Percentiles rank a stretch among this genome's conserved stretches.
Evolutionary conservation across 2,329 filamentous ascomycete genomes (phyloP).

Genomic region (Drechslera avenae): DNA sequence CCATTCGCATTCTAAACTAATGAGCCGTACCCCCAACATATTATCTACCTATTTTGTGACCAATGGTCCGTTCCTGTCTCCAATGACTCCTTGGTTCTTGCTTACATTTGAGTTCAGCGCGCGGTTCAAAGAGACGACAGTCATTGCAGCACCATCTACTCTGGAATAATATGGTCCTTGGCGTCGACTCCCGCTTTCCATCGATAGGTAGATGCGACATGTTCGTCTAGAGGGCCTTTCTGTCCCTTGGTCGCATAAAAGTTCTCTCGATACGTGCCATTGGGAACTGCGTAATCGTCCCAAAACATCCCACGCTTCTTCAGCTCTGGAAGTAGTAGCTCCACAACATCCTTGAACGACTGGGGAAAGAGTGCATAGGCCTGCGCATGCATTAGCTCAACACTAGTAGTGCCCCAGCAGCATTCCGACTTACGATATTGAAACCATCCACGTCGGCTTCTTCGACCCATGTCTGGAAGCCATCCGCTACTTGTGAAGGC

Average conservation of each 20-base stretch:
- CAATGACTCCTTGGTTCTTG: too few relatives aligned
- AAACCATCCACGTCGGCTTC: slow-evolving; percentile 77
- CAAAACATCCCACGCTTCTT: slow-evolving; percentile 63
- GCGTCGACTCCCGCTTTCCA: slow-evolving; percentile 45
- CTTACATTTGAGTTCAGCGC: too few relatives aligned
- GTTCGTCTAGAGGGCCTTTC: slow-evolving; percentile 57
- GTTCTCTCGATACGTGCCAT: slow-evolving; percentile 66
- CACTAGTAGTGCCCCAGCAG: too few relatives aligned
- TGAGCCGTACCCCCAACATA: too few relatives aligned
- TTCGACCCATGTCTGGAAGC: slow-evolving; percentile 68
- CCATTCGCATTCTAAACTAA: too few relatives aligned
- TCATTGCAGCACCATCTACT: slow-evolving; percentile 53
- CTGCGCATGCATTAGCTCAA: slow-evolving; percentile 19
- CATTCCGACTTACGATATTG: slow-evolving; percentile 63
- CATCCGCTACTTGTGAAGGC: slow-evolving; percentile 67
- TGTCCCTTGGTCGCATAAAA: slow-evolving; percentile 60
- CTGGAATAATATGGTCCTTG: slow-evolving; percentile 36
- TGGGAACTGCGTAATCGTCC: slow-evolving; percentile 59
- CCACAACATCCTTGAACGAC: slow-evolving; percentile 70
- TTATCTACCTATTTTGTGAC: too few relatives aligned
- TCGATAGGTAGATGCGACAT: slow-evolving; percentile 58
- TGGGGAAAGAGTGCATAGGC: slow-evolving; percentile 70
- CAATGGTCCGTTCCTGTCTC: too few relatives aligned
- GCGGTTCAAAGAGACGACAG: too few relatives aligned
- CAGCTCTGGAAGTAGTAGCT: slow-evolving; percentile 69